phyloP scores from a whole-genome alignment of 148 eudicot genomes.

The Hydrangea macrophylla region DNA sequence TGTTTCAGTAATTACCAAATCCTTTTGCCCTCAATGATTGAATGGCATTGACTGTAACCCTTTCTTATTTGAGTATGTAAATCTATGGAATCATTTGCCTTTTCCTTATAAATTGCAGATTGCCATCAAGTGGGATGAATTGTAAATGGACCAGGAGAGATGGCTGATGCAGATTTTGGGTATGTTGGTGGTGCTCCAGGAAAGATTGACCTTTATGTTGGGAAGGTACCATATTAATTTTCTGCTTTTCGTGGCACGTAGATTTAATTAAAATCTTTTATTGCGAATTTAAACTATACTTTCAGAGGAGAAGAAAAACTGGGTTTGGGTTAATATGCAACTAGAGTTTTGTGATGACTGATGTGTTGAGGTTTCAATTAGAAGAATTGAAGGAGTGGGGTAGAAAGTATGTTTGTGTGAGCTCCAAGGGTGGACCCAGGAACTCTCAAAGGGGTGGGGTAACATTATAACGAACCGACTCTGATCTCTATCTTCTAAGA shows the following conservation, averaged over 20 bases:
- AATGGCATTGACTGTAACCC: background rate
- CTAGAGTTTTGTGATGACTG: too few species aligned
- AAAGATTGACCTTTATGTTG: constrained; percentile 92
- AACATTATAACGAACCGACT: too few species aligned
- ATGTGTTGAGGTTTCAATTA: too few species aligned
- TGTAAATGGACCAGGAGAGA: constrained; percentile 98
- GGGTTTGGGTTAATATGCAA: too few species aligned
- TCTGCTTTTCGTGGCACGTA: background rate
- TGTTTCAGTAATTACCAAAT: constrained; percentile 71
- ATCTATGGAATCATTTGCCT: background rate
- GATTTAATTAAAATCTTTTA: background rate
- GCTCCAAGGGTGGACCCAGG: too few species aligned
- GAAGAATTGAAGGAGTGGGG: too few species aligned
- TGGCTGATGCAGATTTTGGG: constrained; percentile 99
- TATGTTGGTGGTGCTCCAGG: constrained; percentile 99
- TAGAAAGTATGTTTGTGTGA: too few species aligned
- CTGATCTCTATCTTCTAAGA: too few species aligned
- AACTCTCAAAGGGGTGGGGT: too few species aligned
- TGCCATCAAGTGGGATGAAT: constrained; percentile 99
- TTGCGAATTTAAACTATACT: constrained; percentile 1
- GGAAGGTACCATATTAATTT: constrained; percentile 51
- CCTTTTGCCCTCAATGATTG: constrained; percentile 8
- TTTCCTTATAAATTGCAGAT: constrained; percentile 45
- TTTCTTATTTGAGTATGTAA: background rate
- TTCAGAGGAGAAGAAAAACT: too few species aligned